Evolutionary conservation across 1,284 basidiomycete species (phyloP).

Genomic region (Garcileccinum viscosum): DNA sequence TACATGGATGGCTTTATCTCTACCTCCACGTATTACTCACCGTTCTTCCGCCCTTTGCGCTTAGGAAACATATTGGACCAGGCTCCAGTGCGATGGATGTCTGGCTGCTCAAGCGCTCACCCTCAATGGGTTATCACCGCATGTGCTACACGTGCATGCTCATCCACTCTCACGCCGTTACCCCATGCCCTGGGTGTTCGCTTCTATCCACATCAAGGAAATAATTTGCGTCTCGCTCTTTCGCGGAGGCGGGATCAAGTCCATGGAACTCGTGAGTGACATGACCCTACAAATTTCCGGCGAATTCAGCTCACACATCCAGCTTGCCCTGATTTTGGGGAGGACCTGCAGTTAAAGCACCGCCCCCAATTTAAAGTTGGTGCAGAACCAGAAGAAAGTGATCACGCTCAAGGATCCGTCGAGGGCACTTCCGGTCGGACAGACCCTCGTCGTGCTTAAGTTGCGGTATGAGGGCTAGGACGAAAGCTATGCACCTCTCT

Average conservation of each 20-base stretch:
- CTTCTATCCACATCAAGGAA: conserved; percentile 58
- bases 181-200: no score
- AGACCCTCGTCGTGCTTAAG: conserved; percentile 87
- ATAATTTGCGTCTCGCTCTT: conserved; percentile 80
- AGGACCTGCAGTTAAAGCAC: conserved; percentile 94
- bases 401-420: conserved; percentile 87
- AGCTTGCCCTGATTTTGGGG: conserved; percentile 78
- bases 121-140: no score
- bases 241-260: conserved; percentile 90
- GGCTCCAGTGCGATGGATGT: no score
- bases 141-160: no score
- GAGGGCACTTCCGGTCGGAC: conserved; percentile 87
- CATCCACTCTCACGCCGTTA: no score
- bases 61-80: no score
- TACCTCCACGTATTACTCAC: no score
- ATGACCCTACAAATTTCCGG: conserved; percentile 92
- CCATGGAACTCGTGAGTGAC: conserved; percentile 92
- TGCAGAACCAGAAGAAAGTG: conserved; percentile 66
- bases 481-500: conserved; percentile 89
- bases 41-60: no score
- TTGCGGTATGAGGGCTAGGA: conserved; percentile 94
- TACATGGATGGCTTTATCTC: no score
- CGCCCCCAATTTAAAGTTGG: conserved; percentile 95
- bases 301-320: conserved; percentile 76
- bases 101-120: no score